These are phyloP conservation scores for Euphorbia celastroides DNA, from an alignment of 441 rosid species.

Conservation along the genomic window DNA sequence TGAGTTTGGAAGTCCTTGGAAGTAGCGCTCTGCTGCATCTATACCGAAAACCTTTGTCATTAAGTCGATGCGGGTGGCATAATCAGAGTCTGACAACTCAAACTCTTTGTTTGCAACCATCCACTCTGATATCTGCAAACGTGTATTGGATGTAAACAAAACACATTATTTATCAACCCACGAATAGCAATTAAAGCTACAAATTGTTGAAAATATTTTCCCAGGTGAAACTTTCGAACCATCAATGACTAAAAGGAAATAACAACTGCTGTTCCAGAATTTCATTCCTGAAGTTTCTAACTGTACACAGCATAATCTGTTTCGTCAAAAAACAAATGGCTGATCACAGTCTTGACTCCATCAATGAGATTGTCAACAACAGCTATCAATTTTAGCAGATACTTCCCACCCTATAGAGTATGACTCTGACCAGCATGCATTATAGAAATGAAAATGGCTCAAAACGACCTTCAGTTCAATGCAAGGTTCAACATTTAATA, in stretches of 20 bases:
- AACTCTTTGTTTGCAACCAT: constrained; percentile 53
- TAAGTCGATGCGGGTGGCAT: constrained; percentile 63
- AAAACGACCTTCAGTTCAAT: neutral
- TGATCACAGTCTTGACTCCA: neutral
- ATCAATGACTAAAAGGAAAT: neutral
- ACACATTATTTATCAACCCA: constrained; percentile 5
- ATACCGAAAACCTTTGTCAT: constrained; percentile 86
- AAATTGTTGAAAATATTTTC: too few species aligned
- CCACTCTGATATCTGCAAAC: constrained; percentile 63
- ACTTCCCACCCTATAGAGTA: neutral
- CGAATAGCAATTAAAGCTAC: neutral
- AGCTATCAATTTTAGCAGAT: neutral
- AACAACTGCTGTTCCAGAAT: neutral
- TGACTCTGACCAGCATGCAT: neutral
- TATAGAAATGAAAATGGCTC: neutral
- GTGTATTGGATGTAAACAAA: constrained; percentile 16
- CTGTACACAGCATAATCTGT: neutral
- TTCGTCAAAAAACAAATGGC: neutral
- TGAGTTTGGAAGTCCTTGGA: constrained; percentile 48
- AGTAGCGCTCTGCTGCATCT: constrained; percentile 85
- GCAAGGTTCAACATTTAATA: too few species aligned
- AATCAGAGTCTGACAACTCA: constrained; percentile 60
- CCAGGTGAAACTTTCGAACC: neutral
- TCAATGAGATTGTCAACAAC: neutral
- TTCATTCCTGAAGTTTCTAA: neutral